phyloP scores from a whole-genome alignment of 2,329 filamentous ascomycete species.

The Diaporthe ilicicola region DNA sequence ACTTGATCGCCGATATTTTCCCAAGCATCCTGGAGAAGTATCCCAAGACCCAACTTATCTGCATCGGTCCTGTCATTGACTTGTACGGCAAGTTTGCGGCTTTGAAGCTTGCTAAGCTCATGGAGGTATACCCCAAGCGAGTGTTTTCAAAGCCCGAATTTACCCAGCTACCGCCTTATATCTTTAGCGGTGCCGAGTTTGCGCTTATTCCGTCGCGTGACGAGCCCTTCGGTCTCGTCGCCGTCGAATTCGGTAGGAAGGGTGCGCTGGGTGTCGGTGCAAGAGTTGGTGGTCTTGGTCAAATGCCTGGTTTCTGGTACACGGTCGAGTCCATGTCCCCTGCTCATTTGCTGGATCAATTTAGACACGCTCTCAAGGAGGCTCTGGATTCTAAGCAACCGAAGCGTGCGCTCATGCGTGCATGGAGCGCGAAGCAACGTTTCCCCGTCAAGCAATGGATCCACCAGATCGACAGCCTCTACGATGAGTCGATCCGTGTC shows the following conservation, averaged over 20 bases:
- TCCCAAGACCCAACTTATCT: conserved; percentile 67
- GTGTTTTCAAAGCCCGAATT: conserved; percentile 75
- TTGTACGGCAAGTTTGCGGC: conserved; percentile 73
- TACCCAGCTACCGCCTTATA: conserved; percentile 70
- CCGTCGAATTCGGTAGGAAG: conserved; percentile 73
- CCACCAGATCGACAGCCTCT: conserved; percentile 68
- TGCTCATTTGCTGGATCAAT: conserved; percentile 68
- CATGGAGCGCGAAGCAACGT: conserved; percentile 68
- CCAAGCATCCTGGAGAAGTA: conserved; percentile 67
- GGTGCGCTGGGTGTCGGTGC: conserved; percentile 72
- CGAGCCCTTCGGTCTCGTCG: conserved; percentile 74
- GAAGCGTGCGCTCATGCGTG: conserved; percentile 68
- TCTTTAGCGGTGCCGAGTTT: conserved; percentile 74
- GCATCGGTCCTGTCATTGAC: conserved; percentile 71
- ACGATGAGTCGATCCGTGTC: conserved; percentile 65
- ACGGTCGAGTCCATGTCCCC: conserved; percentile 72
- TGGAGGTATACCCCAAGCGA: conserved; percentile 70
- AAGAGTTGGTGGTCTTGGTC: conserved; percentile 69
- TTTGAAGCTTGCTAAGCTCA: conserved; percentile 68
- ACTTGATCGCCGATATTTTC: conserved; percentile 73
- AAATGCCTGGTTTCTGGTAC: conserved; percentile 77
- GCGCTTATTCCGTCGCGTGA: conserved; percentile 74
- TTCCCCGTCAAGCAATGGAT: conserved; percentile 74
- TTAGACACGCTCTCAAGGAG: conserved; percentile 67
- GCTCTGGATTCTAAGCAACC: conserved; percentile 65